Conservation (phyloP, 1,139 yeast genomes). For the Pichia sp. region DNA sequence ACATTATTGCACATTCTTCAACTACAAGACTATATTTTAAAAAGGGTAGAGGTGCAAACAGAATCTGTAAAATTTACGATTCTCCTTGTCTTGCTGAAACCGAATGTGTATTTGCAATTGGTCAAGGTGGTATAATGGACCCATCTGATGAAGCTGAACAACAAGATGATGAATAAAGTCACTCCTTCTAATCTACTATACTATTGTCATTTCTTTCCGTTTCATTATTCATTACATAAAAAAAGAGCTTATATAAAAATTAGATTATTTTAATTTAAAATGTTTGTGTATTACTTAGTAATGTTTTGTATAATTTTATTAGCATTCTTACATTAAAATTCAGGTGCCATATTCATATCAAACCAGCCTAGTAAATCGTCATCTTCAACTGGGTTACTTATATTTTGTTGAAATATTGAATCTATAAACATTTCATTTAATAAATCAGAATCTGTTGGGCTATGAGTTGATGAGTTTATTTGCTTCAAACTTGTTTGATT, state of each 20-base stretch:
- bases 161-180: constrained; percentile 55
- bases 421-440: constrained; percentile 37
- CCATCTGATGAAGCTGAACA: constrained; percentile 47
- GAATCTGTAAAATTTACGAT: constrained; percentile 91
- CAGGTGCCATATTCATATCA: constrained; percentile 62
- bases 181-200: background rate
- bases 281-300: background rate
- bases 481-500: background rate
- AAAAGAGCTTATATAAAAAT: background rate
- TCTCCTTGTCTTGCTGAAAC: constrained; percentile 95
- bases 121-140: constrained; percentile 96
- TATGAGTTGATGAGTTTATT: constrained; percentile 10
- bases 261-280: background rate
- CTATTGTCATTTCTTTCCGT: background rate
- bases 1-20: constrained; percentile 93
- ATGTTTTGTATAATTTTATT: background rate
- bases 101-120: constrained; percentile 91
- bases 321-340: constrained; percentile 31
- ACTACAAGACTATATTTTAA: constrained; percentile 86
- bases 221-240: background rate
- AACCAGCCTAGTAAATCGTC: constrained; percentile 97
- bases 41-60: constrained; percentile 86
- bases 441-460: constrained; percentile 24
- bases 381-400: constrained; percentile 65
- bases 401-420: constrained; percentile 70